Percentiles rank a stretch among this genome's conserved stretches.
Conservation (phyloP, 352 stramenopile species). For the Globisporangium rhizosaccharum region DNA sequence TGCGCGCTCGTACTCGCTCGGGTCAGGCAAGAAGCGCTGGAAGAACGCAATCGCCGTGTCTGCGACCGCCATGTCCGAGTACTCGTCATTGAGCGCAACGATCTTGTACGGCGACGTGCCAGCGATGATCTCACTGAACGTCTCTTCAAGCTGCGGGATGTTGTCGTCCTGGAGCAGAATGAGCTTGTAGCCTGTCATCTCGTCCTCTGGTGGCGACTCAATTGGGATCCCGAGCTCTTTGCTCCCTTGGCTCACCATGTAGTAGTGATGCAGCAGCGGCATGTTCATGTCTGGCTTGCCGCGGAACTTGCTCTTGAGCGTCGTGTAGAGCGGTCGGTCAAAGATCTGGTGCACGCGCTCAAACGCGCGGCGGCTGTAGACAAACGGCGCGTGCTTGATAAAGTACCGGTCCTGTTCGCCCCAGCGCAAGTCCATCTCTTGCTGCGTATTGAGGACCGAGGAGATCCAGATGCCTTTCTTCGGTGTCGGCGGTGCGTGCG, state of each 20-base stretch:
- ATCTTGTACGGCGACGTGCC: conserved; percentile 67
- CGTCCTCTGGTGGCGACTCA: conserved; percentile 56
- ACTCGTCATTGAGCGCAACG: conserved; percentile 86
- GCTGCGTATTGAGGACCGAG: conserved; percentile 84
- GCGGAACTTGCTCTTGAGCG: conserved; percentile 83
- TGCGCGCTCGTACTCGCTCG: conserved; percentile 64
- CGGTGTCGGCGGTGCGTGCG: conserved; percentile 55
- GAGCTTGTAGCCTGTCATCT: conserved; percentile 84
- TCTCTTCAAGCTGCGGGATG: conserved; percentile 59
- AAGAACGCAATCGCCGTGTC: conserved; percentile 70
- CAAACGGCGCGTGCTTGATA: conserved; percentile 87
- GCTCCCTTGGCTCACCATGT: conserved; percentile 80
- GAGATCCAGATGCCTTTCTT: conserved; percentile 88
- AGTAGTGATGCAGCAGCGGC: conserved; percentile 83
- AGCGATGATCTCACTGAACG: conserved; percentile 61
- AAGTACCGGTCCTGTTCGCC: conserved; percentile 75
- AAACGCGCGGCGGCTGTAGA: conserved; percentile 83
- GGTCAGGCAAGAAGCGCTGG: conserved; percentile 59
- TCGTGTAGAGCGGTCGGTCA: conserved; percentile 74
- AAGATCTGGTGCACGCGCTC: conserved; percentile 86
- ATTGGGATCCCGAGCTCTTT: conserved; percentile 77
- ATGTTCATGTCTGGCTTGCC: conserved; percentile 87
- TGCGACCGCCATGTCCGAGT: conserved; percentile 73
- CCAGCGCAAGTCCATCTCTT: conserved; percentile 84
- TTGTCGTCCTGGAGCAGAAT: conserved; percentile 84